Conservation (phyloP, 1,139 yeast species). For the Hemisphaericaspora xylofermentans region DNA sequence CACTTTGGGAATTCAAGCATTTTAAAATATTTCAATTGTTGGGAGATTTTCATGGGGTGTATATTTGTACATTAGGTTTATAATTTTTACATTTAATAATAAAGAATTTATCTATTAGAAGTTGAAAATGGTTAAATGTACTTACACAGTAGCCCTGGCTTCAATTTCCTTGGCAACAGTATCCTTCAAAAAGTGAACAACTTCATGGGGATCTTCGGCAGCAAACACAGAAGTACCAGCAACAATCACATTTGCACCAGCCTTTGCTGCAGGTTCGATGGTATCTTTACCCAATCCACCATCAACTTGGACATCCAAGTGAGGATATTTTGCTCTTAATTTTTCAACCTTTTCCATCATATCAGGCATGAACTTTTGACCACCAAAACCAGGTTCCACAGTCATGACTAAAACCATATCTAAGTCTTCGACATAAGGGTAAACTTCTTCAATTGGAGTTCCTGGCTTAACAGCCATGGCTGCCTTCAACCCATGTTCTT, state of each 20-base stretch:
- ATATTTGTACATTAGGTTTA: conserved; percentile 5
- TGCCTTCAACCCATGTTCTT: conserved; percentile 81
- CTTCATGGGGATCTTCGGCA: conserved; percentile 73
- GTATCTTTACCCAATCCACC: conserved; percentile 93
- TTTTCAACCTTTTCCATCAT: conserved; percentile 95
- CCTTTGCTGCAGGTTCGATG: conserved; percentile 79
- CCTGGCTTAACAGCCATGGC: conserved; percentile 96
- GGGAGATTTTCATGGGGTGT: background rate
- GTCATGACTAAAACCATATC: conserved; percentile 98
- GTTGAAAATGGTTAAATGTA: too few species aligned
- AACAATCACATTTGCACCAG: conserved; percentile 97
- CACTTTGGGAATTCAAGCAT: conserved; percentile 72
- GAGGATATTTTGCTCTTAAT: conserved; percentile 71
- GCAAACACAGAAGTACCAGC: conserved; percentile 95
- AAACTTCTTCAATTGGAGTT: conserved; percentile 83
- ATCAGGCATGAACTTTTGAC: conserved; percentile 90
- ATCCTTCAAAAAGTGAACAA: conserved; percentile 64
- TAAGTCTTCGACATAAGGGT: conserved; percentile 69
- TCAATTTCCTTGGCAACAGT: conserved; percentile 43
- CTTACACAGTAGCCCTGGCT: conserved; percentile 11
- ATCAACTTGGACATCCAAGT: conserved; percentile 89
- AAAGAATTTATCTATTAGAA: background rate
- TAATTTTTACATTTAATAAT: conserved; percentile 1
- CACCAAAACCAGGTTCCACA: conserved; percentile 98
- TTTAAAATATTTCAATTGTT: conserved; percentile 19